Evolutionary conservation across 1,284 basidiomycete genomes (phyloP).

Genomic region (Hymenochaete sp.): DNA sequence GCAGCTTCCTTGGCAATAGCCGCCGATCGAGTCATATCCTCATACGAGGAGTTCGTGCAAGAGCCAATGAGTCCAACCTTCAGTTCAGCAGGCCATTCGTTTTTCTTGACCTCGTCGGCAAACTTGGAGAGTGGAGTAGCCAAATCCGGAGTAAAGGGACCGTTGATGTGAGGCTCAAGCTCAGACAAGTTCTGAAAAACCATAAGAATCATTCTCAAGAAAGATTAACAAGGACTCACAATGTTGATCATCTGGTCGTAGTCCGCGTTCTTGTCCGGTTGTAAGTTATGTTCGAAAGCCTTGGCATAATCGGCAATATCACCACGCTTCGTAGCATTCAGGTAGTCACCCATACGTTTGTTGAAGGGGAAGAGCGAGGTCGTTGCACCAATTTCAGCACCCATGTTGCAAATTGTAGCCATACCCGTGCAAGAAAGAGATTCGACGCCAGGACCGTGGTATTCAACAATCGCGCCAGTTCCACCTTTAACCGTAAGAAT

Average conservation of each 20-base stretch:
- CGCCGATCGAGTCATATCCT: slow-evolving; percentile 98
- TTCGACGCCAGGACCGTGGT: slow-evolving; percentile 89
- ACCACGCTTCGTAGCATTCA: slow-evolving; percentile 86
- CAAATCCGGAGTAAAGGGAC: slow-evolving; percentile 95
- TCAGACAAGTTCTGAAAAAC: slow-evolving; percentile 74
- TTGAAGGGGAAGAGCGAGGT: slow-evolving; percentile 99
- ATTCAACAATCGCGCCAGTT: slow-evolving; percentile 95
- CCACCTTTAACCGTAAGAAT: slow-evolving; percentile 98
- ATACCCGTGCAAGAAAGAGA: slow-evolving; percentile 97
- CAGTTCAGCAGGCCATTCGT: slow-evolving; percentile 94
- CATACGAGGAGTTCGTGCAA: slow-evolving; percentile 99
- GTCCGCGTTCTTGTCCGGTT: slow-evolving; percentile 82
- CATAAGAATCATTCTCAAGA: slow-evolving; percentile 1
- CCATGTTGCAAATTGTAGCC: slow-evolving; percentile 99
- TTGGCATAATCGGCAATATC: slow-evolving; percentile 89
- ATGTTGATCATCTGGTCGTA: slow-evolving; percentile 96
- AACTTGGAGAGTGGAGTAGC: slow-evolving; percentile 97
- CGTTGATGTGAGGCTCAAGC: slow-evolving; percentile 99
- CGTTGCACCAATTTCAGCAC: slow-evolving; percentile 98
- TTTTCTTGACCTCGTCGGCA: slow-evolving; percentile 85
- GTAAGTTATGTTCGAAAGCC: slow-evolving; percentile 86
- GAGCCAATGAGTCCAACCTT: slow-evolving; percentile 98
- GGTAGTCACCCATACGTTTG: slow-evolving; percentile 86
- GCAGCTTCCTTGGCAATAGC: slow-evolving; percentile 88
- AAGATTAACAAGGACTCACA: slow-evolving; percentile 35